These are phyloP conservation scores for Mucor irregularis DNA, from an alignment of 371 early-diverging fungal genomes.

Conservation along the genomic window DNA sequence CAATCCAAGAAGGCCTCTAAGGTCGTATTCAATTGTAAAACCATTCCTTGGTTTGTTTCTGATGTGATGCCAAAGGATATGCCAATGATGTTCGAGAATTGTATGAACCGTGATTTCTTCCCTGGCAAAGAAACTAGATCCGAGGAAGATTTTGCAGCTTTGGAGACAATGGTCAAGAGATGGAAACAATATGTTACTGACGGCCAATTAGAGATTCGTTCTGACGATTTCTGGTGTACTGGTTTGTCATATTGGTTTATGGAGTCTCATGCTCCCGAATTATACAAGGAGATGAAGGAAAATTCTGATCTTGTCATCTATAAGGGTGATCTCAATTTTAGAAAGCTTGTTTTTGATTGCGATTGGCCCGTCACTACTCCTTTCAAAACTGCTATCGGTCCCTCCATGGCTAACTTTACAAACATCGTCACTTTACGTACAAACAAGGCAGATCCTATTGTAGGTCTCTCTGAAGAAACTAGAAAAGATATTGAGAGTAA, in stretches of 20 bases:
- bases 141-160: slow-evolving; percentile 43
- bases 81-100: slow-evolving; percentile 59
- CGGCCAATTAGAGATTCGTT: slow-evolving; percentile 64
- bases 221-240: slow-evolving; percentile 84
- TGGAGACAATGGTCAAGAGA: slow-evolving; percentile 57
- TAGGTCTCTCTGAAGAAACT: slow-evolving; percentile 71
- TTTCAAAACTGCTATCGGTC: slow-evolving; percentile 82
- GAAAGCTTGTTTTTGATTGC: slow-evolving; percentile 90
- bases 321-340: slow-evolving; percentile 96
- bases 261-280: slow-evolving; percentile 55
- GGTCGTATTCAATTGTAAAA: slow-evolving; percentile 85
- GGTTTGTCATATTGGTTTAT: slow-evolving; percentile 82
- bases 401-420: slow-evolving; percentile 58
- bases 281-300: slow-evolving; percentile 57
- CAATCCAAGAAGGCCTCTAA: slow-evolving; percentile 64
- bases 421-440: slow-evolving; percentile 80
- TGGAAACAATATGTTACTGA: slow-evolving; percentile 67
- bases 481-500: slow-evolving; percentile 55
- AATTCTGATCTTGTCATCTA: slow-evolving; percentile 75
- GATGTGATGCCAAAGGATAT: slow-evolving; percentile 84
- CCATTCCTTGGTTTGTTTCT: slow-evolving; percentile 93
- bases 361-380: slow-evolving; percentile 81
- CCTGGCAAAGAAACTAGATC: slow-evolving; percentile 28
- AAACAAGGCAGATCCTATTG: slow-evolving; percentile 85
- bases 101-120: slow-evolving; percentile 47